These are phyloP conservation scores for Gastrolobium villosum DNA, from an alignment of 306 rosid genomes.

Conservation along the genomic window DNA sequence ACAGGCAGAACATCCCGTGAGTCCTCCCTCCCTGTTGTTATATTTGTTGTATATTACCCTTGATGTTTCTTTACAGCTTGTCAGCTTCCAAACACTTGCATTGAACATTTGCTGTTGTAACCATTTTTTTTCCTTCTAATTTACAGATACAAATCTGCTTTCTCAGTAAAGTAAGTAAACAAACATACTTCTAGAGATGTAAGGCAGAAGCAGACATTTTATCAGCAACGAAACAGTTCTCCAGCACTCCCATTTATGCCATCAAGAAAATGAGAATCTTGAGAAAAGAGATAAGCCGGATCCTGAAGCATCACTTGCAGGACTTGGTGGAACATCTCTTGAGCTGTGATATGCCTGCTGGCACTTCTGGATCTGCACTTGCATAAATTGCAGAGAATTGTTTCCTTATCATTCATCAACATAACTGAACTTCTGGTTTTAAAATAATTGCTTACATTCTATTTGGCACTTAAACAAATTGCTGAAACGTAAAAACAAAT, in stretches of 20 bases:
- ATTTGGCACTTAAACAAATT: constrained; percentile 28
- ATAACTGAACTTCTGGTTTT: constrained; percentile 34
- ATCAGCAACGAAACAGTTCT: constrained; percentile 40
- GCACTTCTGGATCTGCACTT: constrained; percentile 85
- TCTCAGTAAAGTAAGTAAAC: constrained; percentile 40
- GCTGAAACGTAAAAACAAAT: constrained; percentile 4
- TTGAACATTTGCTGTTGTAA: constrained; percentile 32
- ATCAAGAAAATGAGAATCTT: constrained; percentile 82
- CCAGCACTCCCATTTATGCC: constrained; percentile 35
- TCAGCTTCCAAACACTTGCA: constrained; percentile 44
- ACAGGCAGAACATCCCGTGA: constrained; percentile 19
- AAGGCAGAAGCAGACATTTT: constrained; percentile 50
- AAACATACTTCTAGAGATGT: constrained; percentile 48
- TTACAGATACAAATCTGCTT: constrained; percentile 54
- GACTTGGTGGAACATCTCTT: constrained; percentile 73
- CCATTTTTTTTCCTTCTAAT: constrained; percentile 17
- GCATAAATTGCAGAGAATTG: constrained; percentile 48
- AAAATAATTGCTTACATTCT: constrained; percentile 4
- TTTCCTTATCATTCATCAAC: constrained; percentile 41
- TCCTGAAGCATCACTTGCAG: constrained; percentile 73
- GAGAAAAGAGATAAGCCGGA: constrained; percentile 85
- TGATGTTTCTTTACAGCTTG: constrained; percentile 58
- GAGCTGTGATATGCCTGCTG: constrained; percentile 86
- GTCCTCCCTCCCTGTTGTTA: constrained; percentile 29
- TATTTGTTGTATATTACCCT: constrained; percentile 38